Conservation (phyloP, 2,329 filamentous ascomycete species). For the Monosporascus sp. region DNA sequence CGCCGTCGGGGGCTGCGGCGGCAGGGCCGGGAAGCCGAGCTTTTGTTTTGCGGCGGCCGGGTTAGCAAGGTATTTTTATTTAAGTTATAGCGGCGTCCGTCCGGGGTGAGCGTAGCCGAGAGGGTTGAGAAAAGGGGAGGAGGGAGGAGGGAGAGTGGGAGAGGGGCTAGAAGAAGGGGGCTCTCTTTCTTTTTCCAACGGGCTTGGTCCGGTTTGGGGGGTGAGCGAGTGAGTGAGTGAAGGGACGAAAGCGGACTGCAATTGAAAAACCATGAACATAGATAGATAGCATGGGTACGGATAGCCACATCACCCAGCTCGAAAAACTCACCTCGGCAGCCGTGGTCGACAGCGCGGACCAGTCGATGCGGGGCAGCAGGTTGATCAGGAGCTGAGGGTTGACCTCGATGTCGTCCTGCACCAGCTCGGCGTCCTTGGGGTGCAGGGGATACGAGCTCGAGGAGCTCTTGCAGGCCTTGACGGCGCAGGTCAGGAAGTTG, state of each 20-base stretch:
- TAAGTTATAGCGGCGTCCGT: not conserved
- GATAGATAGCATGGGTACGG: not conserved
- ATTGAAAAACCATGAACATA: not conserved
- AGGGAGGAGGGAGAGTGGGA: too few species aligned
- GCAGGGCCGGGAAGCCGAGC: slow-evolving; percentile 74
- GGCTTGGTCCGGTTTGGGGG: too few species aligned
- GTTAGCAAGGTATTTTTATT: not conserved
- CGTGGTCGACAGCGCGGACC: slow-evolving; percentile 71
- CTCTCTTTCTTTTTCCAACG: too few species aligned
- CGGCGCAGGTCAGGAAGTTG: slow-evolving; percentile 94
- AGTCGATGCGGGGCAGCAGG: slow-evolving; percentile 82
- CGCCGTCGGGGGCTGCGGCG: slow-evolving; percentile 55
- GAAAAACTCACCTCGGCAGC: slow-evolving; percentile 62
- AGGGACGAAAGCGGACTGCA: too few species aligned
- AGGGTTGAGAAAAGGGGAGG: too few species aligned
- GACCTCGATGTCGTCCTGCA: slow-evolving; percentile 74
- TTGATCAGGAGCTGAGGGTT: slow-evolving; percentile 79
- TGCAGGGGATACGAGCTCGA: slow-evolving; percentile 82
- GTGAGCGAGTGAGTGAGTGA: not conserved
- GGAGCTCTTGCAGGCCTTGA: slow-evolving; percentile 86
- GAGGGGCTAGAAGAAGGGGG: too few species aligned
- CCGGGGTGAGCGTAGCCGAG: too few species aligned
- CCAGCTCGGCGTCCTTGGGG: slow-evolving; percentile 85
- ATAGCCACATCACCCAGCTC: not conserved
- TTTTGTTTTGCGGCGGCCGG: slow-evolving; percentile 26